Evolutionary conservation across 2,329 filamentous ascomycete species (phyloP).

Genomic region (Juglanconis sp.): DNA sequence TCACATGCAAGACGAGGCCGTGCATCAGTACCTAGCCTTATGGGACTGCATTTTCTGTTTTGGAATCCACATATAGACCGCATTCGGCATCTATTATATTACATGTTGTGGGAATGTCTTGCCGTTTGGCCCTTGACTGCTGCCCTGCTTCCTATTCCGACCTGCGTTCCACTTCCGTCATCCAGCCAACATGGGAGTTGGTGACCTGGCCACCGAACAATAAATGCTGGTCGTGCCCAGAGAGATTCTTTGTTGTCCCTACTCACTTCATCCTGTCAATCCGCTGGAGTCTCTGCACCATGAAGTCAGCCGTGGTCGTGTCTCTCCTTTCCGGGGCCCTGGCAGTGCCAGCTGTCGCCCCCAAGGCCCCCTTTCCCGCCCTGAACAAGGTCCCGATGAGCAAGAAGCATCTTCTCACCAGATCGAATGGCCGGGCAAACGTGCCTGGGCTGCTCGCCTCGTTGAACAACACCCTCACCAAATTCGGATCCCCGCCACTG

Average conservation of each 20-base stretch:
- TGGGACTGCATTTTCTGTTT: too few relatives aligned
- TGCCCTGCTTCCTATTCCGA: neutral
- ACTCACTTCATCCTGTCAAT: neutral
- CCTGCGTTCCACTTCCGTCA: neutral
- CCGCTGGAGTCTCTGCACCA: neutral
- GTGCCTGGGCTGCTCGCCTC: constrained; percentile 2
- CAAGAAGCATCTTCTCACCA: constrained; percentile 8
- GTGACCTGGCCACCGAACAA: neutral
- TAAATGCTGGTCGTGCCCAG: neutral
- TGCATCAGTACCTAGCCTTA: neutral
- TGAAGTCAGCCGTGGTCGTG: constrained; percentile 3
- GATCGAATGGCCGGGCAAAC: neutral
- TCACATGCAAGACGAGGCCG: neutral
- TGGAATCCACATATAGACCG: too few relatives aligned
- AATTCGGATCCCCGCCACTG: neutral
- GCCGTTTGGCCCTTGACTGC: too few relatives aligned
- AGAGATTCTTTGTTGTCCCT: too few relatives aligned
- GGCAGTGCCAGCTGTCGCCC: constrained; percentile 2
- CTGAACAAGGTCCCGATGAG: constrained; percentile 1
- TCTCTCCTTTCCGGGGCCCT: constrained; percentile 6
- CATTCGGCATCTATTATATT: neutral
- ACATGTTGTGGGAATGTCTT: neutral
- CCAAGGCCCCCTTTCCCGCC: neutral
- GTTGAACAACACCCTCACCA: constrained; percentile 2
- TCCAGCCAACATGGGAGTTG: neutral